A percentile compares a stretch with the other conserved stretches of the same genome.
Conservation (phyloP, 2,329 filamentous ascomycete species). For the Colletotrichum sp. region DNA sequence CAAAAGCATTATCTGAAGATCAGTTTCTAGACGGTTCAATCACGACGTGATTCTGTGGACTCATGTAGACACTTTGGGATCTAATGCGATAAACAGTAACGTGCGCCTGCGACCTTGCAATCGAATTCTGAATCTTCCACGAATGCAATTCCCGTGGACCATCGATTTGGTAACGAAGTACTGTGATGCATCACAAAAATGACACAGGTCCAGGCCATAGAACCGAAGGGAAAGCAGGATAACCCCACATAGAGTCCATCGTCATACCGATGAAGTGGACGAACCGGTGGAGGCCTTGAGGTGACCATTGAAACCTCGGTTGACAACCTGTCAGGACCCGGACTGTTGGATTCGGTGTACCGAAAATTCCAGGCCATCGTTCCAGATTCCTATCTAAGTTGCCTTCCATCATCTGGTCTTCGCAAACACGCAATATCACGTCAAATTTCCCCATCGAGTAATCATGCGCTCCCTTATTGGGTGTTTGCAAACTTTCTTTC, state of each 20-base stretch:
- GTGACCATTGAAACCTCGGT: neutral
- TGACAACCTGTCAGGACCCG: neutral
- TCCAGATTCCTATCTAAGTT: neutral
- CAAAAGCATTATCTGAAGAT: neutral
- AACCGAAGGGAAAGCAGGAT: neutral
- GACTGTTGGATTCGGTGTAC: neutral
- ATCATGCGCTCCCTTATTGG: neutral
- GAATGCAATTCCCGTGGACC: neutral
- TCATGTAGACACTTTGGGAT: neutral
- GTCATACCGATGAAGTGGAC: neutral
- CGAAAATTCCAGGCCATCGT: neutral
- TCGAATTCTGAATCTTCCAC: neutral
- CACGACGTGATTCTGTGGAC: neutral
- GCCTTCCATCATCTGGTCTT: neutral
- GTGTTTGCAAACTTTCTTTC: neutral
- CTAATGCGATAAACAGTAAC: neutral
- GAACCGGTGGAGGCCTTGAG: neutral
- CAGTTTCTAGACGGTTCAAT: neutral
- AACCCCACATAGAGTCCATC: neutral
- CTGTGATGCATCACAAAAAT: neutral
- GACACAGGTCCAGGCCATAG: neutral
- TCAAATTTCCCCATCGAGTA: neutral
- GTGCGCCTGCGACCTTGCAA: neutral
- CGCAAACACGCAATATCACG: neutral
- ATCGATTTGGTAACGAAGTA: neutral